These are phyloP conservation scores for Auriscalpium orientale DNA, from an alignment of 768 basidiomycete species.

Conservation along the genomic window DNA sequence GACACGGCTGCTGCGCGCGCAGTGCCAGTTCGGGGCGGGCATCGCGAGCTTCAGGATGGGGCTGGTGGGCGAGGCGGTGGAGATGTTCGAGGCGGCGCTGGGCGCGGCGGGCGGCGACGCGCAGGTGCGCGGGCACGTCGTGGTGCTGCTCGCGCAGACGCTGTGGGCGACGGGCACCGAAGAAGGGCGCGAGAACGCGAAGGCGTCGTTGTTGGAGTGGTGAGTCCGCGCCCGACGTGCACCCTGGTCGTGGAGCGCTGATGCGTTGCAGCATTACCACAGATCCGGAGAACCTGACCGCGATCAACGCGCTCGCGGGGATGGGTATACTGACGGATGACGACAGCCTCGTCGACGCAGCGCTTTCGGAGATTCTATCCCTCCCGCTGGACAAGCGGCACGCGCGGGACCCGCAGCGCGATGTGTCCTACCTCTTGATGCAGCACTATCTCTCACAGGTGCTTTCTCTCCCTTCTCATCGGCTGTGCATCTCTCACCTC, in stretches of 20 bases:
- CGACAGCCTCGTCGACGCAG: conserved; percentile 75
- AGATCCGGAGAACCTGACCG: conserved; percentile 72
- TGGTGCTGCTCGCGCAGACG: conserved; percentile 73
- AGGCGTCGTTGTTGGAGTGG: conserved; percentile 77
- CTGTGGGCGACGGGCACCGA: conserved; percentile 78
- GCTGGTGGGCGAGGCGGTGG: conserved; percentile 55
- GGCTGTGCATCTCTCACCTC: background rate
- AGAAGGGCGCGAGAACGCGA: conserved; percentile 71
- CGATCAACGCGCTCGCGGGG: conserved; percentile 79
- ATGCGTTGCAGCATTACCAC: conserved; percentile 50
- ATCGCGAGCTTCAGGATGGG: conserved; percentile 62
- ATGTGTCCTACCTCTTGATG: conserved; percentile 65
- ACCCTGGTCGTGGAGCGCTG: conserved; percentile 3
- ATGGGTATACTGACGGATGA: conserved; percentile 83
- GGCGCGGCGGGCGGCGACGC: conserved; percentile 42
- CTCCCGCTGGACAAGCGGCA: conserved; percentile 60
- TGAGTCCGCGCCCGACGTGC: conserved; percentile 26
- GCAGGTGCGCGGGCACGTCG: conserved; percentile 55
- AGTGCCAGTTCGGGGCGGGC: conserved; percentile 65
- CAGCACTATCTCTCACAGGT: conserved; percentile 74
- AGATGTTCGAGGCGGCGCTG: conserved; percentile 60
- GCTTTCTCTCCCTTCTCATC: conserved; percentile 14
- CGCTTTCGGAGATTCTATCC: conserved; percentile 70
- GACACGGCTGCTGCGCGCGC: conserved; percentile 41
- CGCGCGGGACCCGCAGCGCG: conserved; percentile 58